Evolutionary conservation across 23 red algal species (phyloP).

Genomic region (Agarophyton chilense): DNA sequence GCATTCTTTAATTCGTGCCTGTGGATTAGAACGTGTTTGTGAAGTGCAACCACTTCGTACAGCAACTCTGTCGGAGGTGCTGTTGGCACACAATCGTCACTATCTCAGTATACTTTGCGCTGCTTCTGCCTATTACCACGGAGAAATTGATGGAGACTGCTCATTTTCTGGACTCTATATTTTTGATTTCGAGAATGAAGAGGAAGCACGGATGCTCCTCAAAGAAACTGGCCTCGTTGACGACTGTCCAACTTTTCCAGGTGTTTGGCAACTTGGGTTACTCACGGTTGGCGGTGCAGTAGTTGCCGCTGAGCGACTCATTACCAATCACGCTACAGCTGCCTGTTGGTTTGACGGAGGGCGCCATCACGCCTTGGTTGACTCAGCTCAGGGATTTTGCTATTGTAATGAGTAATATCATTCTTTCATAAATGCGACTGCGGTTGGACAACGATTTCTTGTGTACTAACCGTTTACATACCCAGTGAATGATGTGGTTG

Average conservation of each 20-base stretch:
- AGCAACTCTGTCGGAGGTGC: slow-evolving; percentile 18
- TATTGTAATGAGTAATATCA: slow-evolving; percentile 44
- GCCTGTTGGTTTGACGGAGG: slow-evolving; percentile 61
- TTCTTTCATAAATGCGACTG: neutral
- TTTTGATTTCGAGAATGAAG: slow-evolving; percentile 14
- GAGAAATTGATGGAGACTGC: neutral
- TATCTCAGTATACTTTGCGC: slow-evolving; percentile 9
- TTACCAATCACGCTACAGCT: neutral
- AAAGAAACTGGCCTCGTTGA: slow-evolving; percentile 43
- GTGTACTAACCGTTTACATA: neutral
- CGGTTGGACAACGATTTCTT: no score
- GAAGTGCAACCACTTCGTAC: neutral
- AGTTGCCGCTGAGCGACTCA: slow-evolving; percentile 6
- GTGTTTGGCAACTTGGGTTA: slow-evolving; percentile 35
- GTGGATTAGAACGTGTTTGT: slow-evolving; percentile 1
- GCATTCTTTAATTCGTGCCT: slow-evolving; percentile 6
- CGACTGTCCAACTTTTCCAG: slow-evolving; percentile 36
- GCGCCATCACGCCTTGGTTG: slow-evolving; percentile 32
- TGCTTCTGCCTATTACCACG: neutral
- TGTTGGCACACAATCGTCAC: slow-evolving; percentile 15
- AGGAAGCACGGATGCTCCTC: neutral
- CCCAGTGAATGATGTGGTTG: slow-evolving; percentile 49
- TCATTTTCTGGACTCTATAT: neutral
- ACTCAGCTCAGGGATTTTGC: slow-evolving; percentile 48
- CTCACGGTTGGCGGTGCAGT: slow-evolving; percentile 34